Evolutionary conservation across 768 basidiomycete genomes (phyloP), one percentile per base, ranked within the genome.

Genomic region (Auriscalpium orientale): DNA sequence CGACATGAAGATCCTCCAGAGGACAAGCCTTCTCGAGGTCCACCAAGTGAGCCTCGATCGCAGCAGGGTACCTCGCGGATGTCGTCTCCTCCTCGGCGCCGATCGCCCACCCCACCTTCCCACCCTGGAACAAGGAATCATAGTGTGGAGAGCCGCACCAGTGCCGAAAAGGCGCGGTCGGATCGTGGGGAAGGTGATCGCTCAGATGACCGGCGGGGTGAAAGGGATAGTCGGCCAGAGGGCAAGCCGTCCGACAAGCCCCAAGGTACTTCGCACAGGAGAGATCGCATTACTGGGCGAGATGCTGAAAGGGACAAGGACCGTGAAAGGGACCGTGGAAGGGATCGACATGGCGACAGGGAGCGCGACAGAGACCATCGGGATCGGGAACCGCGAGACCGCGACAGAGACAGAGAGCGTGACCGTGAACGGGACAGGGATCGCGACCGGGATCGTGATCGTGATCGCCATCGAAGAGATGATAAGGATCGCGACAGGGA

Each of bases 71-170:
- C 75, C n/a, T 81, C 79, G 56, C 72, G 72, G 46, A 76, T 75
- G 13, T 78, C 79, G 21, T 82, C 87, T 5, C 83, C 76, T 20
- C 56, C 84, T 47, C 81, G 80, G 37, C 76, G 75, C 33, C 83
- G 87, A 45, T 83, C 87, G 4, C 72, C 77, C 4, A 88, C 89
- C 4, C 89, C 89, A 15, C 63, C 75, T 0, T 85, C 79, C 58
- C 79, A 79, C 18, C 83, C 84, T 7, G 85, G 84, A 10, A 86
- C 87, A 11, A 75, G 89, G 50, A 84, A 85, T 55, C 75, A 78
- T 44, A 91, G 89, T 62, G 70, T 74, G 44, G 89, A 91, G 57
- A 89, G 89, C 61, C 83, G 87, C 36, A 74, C 78, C 4, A 90
- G 88, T 64, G 84, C 80, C 18, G 84, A 83, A 43, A 82, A 84